phyloP scores from a whole-genome alignment of 108 stramenopile genomes.

The Cyclotella atomus region DNA sequence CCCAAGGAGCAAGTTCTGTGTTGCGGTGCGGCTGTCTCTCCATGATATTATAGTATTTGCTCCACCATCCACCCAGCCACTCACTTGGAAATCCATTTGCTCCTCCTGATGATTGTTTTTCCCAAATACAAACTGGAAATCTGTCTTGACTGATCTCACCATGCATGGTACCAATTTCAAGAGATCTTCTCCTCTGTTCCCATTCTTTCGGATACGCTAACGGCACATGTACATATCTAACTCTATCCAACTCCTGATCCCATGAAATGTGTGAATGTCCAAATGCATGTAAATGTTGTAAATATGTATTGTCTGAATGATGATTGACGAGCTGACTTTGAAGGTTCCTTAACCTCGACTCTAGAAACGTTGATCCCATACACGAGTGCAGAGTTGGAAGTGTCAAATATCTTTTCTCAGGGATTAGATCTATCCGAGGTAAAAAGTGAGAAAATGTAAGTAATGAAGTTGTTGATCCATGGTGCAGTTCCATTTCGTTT shows the following conservation, averaged over 20 bases:
- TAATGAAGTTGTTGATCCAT: not conserved
- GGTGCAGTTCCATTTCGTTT: not conserved
- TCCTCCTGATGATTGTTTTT: not conserved
- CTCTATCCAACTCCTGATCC: conserved; percentile 34
- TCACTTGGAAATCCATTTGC: conserved; percentile 36
- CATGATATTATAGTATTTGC: conserved; percentile 46
- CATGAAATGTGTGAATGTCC: conserved; percentile 47
- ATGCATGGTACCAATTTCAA: conserved; percentile 47
- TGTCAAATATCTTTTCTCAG: conserved; percentile 47
- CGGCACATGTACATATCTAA: conserved; percentile 43
- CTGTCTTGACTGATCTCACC: conserved; percentile 23
- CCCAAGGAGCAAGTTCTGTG: conserved; percentile 47
- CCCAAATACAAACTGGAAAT: conserved; percentile 49
- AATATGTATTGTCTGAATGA: not conserved
- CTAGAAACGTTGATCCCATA: conserved; percentile 36
- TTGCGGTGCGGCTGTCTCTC: conserved; percentile 34
- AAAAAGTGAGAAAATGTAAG: conserved; percentile 49
- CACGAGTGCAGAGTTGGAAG: conserved; percentile 38
- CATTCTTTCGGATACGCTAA: conserved; percentile 53
- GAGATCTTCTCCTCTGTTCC: conserved; percentile 40
- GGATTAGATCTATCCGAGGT: conserved; percentile 42
- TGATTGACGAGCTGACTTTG: not conserved
- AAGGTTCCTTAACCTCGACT: conserved; percentile 26
- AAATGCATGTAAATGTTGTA: conserved; percentile 42
- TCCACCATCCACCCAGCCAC: conserved; percentile 52